Conservation (phyloP, 345 rosid genomes). For the Kernera saxatilis region DNA sequence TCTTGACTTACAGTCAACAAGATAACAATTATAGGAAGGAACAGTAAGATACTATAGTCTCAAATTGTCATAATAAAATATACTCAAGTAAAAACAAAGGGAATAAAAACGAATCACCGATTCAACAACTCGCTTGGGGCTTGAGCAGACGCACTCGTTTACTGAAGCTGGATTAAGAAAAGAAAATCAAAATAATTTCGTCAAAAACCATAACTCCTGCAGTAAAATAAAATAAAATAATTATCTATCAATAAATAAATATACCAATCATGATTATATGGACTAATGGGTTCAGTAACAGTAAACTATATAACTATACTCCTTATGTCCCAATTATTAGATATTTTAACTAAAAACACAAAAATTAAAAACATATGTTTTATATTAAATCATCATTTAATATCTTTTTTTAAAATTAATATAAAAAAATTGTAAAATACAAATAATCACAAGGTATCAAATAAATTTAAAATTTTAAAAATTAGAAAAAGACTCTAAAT, state of each 20-base stretch:
- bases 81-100: conserved; percentile 4
- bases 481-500: too few relatives aligned
- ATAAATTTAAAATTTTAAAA: too few relatives aligned
- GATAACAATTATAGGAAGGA: background rate
- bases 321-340: too few relatives aligned
- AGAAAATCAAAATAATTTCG: background rate
- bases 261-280: background rate
- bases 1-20: background rate
- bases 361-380: too few relatives aligned
- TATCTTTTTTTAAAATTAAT: too few relatives aligned
- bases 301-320: background rate
- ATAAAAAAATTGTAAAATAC: too few relatives aligned
- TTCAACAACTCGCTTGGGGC: conserved; percentile 15
- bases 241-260: background rate
- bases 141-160: conserved; percentile 5
- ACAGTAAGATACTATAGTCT: background rate
- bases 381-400: too few relatives aligned
- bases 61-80: background rate
- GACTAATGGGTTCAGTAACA: background rate
- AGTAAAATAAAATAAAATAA: background rate
- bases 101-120: background rate
- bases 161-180: background rate
- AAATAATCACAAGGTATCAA: too few relatives aligned
- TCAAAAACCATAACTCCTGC: background rate
- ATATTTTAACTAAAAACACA: too few relatives aligned